Conservation (phyloP, 169 alveolate species). For the Perkinsus chesapeaki region DNA sequence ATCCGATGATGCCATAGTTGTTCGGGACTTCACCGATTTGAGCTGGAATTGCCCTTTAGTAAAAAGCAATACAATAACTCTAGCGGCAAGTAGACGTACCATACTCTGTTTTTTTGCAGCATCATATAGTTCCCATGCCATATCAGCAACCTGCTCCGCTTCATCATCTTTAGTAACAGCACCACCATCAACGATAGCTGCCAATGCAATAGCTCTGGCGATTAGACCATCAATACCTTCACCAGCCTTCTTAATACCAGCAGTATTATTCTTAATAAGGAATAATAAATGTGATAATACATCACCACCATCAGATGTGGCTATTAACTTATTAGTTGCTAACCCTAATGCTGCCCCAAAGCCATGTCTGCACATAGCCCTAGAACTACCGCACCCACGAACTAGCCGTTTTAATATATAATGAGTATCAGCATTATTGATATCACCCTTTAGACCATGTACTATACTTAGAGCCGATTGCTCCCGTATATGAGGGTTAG, state of each 20-base stretch:
- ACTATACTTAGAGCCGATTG: neutral
- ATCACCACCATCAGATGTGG: neutral
- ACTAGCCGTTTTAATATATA: neutral
- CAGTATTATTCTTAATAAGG: neutral
- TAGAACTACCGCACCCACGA: neutral
- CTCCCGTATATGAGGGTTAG: neutral
- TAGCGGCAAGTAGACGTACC: neutral
- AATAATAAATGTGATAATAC: neutral
- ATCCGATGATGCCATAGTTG: neutral
- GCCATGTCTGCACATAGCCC: neutral
- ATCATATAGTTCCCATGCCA: neutral
- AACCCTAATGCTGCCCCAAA: neutral
- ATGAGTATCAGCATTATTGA: neutral
- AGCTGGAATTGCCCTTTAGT: neutral
- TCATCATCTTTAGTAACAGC: neutral
- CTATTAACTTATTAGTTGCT: neutral
- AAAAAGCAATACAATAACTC: neutral
- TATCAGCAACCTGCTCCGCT: neutral
- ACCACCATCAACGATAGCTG: neutral
- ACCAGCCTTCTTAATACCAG: neutral
- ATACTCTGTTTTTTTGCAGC: neutral
- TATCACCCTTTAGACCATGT: neutral
- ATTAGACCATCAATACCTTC: neutral
- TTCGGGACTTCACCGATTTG: neutral
- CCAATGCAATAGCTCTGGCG: neutral